A percentile compares a stretch with the other conserved stretches of the same genome.
phyloP scores from a whole-genome alignment of 176 grass and related monocot species.

The Panicum miliaceum region DNA sequence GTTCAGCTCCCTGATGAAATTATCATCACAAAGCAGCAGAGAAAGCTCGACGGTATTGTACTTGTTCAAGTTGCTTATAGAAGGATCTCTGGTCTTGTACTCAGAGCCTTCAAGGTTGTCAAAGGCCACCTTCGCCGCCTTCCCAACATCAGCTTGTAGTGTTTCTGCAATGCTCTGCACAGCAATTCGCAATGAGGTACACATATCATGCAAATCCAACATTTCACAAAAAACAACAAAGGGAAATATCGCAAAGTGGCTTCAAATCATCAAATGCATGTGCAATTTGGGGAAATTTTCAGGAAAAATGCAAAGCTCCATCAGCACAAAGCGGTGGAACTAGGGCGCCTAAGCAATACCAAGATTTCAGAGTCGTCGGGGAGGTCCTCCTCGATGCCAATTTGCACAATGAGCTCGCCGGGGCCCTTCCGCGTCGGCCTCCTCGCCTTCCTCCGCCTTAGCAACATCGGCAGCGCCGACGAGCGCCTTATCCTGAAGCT shows the following conservation, averaged over 20 bases:
- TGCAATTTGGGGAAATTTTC: neutral
- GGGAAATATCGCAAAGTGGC: neutral
- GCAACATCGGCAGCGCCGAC: constrained; percentile 34
- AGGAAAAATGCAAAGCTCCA: neutral
- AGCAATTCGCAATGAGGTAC: constrained; percentile 4
- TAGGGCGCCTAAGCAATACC: constrained; percentile 38
- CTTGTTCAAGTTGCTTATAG: constrained; percentile 59
- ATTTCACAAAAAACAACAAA: neutral
- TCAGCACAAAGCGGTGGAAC: neutral
- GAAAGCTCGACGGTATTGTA: constrained; percentile 72
- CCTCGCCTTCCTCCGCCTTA: constrained; percentile 38
- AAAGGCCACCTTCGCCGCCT: constrained; percentile 76
- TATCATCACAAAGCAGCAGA: constrained; percentile 73
- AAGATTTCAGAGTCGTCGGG: constrained; percentile 69
- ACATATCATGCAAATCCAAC: neutral
- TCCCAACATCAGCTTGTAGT: constrained; percentile 64
- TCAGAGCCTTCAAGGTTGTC: constrained; percentile 49
- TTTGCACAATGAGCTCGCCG: constrained; percentile 69
- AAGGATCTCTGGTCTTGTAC: constrained; percentile 76
- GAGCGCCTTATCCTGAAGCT: constrained; percentile 30
- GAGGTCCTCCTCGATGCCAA: constrained; percentile 74
- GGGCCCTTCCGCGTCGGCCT: constrained; percentile 47
- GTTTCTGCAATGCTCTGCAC: constrained; percentile 71
- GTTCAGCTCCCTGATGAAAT: constrained; percentile 79
- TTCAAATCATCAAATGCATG: neutral